Base-by-base conservation (phyloP, 768 basidiomycete genomes). In the Tulasnella calospora region DNA sequence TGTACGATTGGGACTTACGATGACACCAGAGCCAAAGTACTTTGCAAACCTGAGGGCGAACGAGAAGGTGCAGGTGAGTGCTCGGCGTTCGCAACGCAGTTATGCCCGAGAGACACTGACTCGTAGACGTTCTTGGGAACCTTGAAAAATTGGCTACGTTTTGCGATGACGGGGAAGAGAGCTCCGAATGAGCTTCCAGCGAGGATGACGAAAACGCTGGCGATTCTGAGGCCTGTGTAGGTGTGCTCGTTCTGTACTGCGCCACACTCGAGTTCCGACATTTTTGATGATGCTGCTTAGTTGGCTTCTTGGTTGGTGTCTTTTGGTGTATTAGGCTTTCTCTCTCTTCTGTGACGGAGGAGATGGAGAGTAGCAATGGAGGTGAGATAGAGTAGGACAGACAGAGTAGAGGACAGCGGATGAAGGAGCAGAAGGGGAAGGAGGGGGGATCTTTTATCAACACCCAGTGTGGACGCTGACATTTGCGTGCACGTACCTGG, bases 1-100 rank as follows among this genome's bases (percentile, higher is more conserved):
- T 21, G 33, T 7, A 61, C 72, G 33, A 67, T 71, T 78, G 40
- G 41, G 73, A 86, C 91, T 81, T 78, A 93, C 92, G 81, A 94
- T 94, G 72, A 94, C 92, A 35, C 95, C 95, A 19, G 93, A 94
- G 36, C 95, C 95, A 84, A 96, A 96, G 83, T 92, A 95, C 84
- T 94, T 95, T 41, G 93, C 91, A 83, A 95, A 94, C 73, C 92
- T 93, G n/a, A 73, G 2, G 27, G 47, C 33, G 41, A 41, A 44
- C 6, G 44, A 30, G 38, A 30, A n/a, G 17, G 55, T 17, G 30
- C 7, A 61, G 57, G 57, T 61, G 57, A 61, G 57, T 23, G n/a
- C 38, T 8, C 17, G 21, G 23, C 61, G 57, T 67, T 73, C 47
- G 69, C 46, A 57, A 35, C 27, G 57, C n/a, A 33, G 5, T 67